These are phyloP conservation scores for Chamaecrista fasciculata DNA, from an alignment of 306 rosid genomes.

Conservation along the genomic window DNA sequence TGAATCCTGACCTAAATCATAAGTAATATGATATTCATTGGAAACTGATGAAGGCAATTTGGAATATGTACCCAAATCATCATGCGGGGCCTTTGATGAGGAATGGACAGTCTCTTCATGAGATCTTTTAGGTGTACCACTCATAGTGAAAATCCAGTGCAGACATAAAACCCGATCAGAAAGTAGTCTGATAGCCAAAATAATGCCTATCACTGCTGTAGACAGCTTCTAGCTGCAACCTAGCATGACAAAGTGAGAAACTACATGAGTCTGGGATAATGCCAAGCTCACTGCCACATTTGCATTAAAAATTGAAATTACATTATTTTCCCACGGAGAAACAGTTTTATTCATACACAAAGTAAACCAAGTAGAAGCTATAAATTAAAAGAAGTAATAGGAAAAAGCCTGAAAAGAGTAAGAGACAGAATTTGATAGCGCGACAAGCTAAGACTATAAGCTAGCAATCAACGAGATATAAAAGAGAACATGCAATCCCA, in stretches of 20 bases:
- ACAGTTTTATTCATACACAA: background rate
- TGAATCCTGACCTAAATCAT: constrained; percentile 63
- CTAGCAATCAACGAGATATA: background rate
- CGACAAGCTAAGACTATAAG: background rate
- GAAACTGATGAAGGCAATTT: constrained; percentile 57
- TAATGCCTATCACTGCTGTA: background rate
- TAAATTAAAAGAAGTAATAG: background rate
- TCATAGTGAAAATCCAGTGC: constrained; percentile 49
- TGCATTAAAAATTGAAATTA: background rate
- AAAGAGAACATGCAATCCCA: background rate
- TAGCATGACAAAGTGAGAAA: background rate
- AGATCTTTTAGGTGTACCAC: constrained; percentile 71
- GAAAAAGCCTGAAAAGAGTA: background rate
- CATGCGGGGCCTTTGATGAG: constrained; percentile 66
- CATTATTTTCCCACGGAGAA: background rate
- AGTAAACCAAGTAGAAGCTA: background rate
- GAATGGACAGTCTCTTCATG: constrained; percentile 71
- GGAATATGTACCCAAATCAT: constrained; percentile 59
- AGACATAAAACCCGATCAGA: constrained; percentile 16
- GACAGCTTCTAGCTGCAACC: background rate
- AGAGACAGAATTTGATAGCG: background rate
- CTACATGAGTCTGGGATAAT: background rate
- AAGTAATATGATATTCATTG: constrained; percentile 58
- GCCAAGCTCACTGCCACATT: background rate
- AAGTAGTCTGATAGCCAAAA: constrained; percentile 8